These are phyloP conservation scores for Microbotryum scabiosae DNA, from an alignment of 1,284 basidiomycete genomes.

Conservation along the genomic window DNA sequence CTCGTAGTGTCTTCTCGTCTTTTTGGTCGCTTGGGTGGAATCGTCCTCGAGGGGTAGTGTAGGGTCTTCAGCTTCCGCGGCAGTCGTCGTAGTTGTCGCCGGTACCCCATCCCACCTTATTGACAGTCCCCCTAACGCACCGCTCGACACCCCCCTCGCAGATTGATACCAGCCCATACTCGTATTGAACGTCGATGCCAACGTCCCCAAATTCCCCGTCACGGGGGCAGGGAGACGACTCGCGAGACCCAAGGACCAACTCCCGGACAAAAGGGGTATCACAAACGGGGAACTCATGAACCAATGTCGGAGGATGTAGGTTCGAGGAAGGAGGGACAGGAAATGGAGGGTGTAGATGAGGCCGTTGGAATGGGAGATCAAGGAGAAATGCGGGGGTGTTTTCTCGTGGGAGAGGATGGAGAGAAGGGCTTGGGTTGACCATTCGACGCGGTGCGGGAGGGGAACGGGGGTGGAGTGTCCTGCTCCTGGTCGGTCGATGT, in stretches of 20 bases:
- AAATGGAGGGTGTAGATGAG: slow-evolving; percentile 14
- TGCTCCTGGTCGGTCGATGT: slow-evolving; percentile 13
- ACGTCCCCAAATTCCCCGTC: slow-evolving; percentile 2
- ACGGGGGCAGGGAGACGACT: slow-evolving; percentile 5
- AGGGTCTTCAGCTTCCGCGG: not conserved
- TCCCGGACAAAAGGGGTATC: slow-evolving; percentile 7
- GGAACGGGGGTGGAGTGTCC: slow-evolving; percentile 4
- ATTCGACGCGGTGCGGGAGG: not conserved
- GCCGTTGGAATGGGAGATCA: not conserved
- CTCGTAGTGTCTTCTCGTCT: not conserved
- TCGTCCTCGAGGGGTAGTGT: not conserved
- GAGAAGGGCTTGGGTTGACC: slow-evolving; percentile 3
- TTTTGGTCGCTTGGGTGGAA: not conserved
- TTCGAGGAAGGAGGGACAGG: slow-evolving; percentile 3
- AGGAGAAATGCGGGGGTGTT: not conserved
- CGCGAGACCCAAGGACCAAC: slow-evolving; percentile 2
- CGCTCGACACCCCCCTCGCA: not conserved
- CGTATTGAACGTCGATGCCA: not conserved
- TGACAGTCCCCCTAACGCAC: not conserved
- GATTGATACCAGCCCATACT: not conserved
- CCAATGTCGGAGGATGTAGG: not conserved
- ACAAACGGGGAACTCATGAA: slow-evolving; percentile 12
- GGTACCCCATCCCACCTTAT: not conserved
- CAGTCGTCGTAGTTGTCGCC: not conserved
- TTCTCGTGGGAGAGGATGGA: slow-evolving; percentile 10